Conservation (phyloP, 257 asterid species). For the Solanum sitiens region DNA sequence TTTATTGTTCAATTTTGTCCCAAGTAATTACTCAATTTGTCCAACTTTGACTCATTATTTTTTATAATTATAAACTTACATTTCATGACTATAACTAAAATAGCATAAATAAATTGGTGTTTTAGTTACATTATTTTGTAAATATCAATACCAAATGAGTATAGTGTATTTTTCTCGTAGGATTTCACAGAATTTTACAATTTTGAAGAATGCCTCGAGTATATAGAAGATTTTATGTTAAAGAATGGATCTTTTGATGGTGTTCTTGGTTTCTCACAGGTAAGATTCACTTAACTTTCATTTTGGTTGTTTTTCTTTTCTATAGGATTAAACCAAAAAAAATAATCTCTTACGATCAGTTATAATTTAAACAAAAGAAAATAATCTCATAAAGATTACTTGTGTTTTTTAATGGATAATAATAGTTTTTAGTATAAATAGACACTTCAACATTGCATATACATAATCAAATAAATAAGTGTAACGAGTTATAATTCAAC, state of each 20-base stretch:
- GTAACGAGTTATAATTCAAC: neutral
- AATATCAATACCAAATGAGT: neutral
- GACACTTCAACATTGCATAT: neutral
- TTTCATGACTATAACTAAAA: neutral
- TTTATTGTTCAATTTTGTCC: neutral
- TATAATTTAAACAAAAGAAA: neutral
- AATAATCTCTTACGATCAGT: neutral
- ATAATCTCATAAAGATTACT: neutral
- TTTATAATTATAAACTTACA: neutral
- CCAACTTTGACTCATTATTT: neutral
- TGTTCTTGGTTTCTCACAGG: constrained; percentile 31
- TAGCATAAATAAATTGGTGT: neutral
- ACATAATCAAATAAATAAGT: neutral
- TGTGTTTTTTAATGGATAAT: neutral
- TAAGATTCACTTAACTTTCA: neutral
- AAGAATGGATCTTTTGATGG: constrained; percentile 35
- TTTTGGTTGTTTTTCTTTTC: neutral
- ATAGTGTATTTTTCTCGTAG: neutral
- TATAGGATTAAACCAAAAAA: neutral
- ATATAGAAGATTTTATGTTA: constrained; percentile 20
- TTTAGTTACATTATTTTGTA: neutral
- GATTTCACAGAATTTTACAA: constrained; percentile 16
- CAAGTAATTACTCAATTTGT: neutral
- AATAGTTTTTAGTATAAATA: neutral
- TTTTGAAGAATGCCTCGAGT: constrained; percentile 24